These are phyloP conservation scores for Alnus glutinosa DNA, from an alignment of 306 rosid genomes.

Conservation along the genomic window DNA sequence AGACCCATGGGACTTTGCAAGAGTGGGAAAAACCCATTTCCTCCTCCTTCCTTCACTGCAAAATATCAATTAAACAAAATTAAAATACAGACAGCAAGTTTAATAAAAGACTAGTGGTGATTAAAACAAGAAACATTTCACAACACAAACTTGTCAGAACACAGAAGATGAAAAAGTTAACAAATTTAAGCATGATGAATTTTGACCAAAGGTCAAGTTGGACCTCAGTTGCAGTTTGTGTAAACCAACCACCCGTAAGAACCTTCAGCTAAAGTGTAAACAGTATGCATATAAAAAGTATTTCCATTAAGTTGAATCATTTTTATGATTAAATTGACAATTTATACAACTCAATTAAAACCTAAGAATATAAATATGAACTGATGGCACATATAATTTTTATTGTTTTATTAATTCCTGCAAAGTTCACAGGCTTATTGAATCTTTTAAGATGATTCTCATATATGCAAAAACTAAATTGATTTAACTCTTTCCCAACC, in stretches of 20 bases:
- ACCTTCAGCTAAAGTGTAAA: not conserved
- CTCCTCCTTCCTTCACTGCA: constrained; percentile 97
- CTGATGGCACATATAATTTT: not conserved
- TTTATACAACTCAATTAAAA: not conserved
- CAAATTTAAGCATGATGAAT: not conserved
- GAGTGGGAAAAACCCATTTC: constrained; percentile 85
- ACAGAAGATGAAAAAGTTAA: not conserved
- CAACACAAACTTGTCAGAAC: constrained; percentile 10
- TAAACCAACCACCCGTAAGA: not conserved
- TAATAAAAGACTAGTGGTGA: constrained; percentile 15
- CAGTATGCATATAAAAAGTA: not conserved
- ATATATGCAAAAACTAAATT: not conserved
- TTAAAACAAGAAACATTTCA: constrained; percentile 25
- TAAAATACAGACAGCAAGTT: constrained; percentile 24
- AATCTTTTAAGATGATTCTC: not conserved
- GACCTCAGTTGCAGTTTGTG: not conserved
- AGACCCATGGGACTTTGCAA: constrained; percentile 42
- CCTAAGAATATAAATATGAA: not conserved
- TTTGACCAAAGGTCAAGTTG: not conserved
- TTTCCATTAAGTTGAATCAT: not conserved
- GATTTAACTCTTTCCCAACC: constrained; percentile 21
- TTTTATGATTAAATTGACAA: not conserved
- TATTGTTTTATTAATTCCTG: not conserved
- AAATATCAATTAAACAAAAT: constrained; percentile 31
- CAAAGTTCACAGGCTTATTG: not conserved